These are phyloP conservation scores for Nakaseomyces uthaithaninus DNA, from an alignment of 1,139 yeast species.

Conservation along the genomic window DNA sequence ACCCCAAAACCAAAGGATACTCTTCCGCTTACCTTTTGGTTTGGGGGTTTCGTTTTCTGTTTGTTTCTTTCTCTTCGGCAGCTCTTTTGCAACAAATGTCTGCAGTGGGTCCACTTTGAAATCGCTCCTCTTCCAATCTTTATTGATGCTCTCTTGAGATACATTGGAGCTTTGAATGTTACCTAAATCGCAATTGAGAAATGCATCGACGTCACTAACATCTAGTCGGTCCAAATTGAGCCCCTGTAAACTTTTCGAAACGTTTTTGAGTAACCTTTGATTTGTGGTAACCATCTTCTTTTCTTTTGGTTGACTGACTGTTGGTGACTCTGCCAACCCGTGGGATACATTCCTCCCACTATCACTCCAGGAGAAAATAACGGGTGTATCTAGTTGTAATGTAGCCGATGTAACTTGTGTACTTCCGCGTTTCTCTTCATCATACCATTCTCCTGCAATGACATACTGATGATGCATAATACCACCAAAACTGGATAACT, in stretches of 20 bases:
- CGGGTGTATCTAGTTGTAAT: slow-evolving; percentile 20
- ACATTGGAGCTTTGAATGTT: slow-evolving; percentile 5
- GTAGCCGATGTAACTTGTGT: slow-evolving; percentile 12
- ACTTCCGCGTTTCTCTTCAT: slow-evolving; percentile 17
- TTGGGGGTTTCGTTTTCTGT: slow-evolving; percentile 11
- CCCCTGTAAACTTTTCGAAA: slow-evolving; percentile 11
- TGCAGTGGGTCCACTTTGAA: slow-evolving; percentile 29
- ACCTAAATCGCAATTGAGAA: background rate
- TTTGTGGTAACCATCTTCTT: slow-evolving; percentile 14
- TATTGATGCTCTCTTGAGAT: slow-evolving; percentile 6
- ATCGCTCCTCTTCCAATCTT: slow-evolving; percentile 11
- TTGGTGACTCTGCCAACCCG: slow-evolving; percentile 1
- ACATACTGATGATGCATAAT: slow-evolving; percentile 10
- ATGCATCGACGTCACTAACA: background rate
- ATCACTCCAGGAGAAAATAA: slow-evolving; percentile 26
- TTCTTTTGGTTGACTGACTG: background rate
- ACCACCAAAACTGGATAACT: background rate
- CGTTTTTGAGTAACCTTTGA: slow-evolving; percentile 15
- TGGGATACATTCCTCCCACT: background rate
- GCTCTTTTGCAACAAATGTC: slow-evolving; percentile 22
- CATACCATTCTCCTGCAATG: slow-evolving; percentile 19
- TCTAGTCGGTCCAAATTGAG: slow-evolving; percentile 3
- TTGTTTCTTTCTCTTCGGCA: slow-evolving; percentile 20
- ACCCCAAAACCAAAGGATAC: slow-evolving; percentile 25
- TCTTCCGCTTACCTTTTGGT: slow-evolving; percentile 15